Conservation (phyloP, 805 yeast genomes). For the Saccharomycopsis fermentans region DNA sequence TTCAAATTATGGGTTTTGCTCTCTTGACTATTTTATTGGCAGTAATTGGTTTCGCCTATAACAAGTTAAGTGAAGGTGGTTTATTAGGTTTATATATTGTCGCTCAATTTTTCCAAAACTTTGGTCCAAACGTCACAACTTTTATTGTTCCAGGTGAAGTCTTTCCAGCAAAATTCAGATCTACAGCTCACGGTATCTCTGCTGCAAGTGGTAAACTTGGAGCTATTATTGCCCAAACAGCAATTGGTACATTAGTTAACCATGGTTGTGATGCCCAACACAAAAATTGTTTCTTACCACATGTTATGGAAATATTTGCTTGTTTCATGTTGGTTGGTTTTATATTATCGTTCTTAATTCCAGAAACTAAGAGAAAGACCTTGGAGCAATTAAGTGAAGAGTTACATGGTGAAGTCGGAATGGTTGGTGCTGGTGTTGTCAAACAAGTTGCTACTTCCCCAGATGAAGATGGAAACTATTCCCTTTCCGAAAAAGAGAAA, state of each 20-base stretch:
- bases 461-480: background rate
- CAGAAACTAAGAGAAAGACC: conserved; percentile 89
- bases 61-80: conserved; percentile 57
- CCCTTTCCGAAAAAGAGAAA: background rate
- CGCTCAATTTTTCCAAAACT: conserved; percentile 81
- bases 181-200: conserved; percentile 89
- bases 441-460: background rate
- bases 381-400: conserved; percentile 74
- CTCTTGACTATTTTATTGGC: conserved; percentile 64
- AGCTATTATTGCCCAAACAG: conserved; percentile 85
- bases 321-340: conserved; percentile 81
- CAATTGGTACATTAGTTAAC: conserved; percentile 72
- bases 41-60: conserved; percentile 74
- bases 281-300: conserved; percentile 73
- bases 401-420: conserved; percentile 65
- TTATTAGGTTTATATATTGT: conserved; percentile 68
- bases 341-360: conserved; percentile 54
- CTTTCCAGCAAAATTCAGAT: conserved; percentile 91
- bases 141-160: conserved; percentile 86
- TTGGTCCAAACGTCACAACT: conserved; percentile 90
- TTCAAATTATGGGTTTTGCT: conserved; percentile 69
- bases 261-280: conserved; percentile 60
- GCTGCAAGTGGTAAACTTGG: conserved; percentile 91
- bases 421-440: conserved; percentile 19
- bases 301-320: conserved; percentile 93